Base-by-base conservation (phyloP, 169 alveolate species). In the Haemoproteus tartakovskyi region DNA sequence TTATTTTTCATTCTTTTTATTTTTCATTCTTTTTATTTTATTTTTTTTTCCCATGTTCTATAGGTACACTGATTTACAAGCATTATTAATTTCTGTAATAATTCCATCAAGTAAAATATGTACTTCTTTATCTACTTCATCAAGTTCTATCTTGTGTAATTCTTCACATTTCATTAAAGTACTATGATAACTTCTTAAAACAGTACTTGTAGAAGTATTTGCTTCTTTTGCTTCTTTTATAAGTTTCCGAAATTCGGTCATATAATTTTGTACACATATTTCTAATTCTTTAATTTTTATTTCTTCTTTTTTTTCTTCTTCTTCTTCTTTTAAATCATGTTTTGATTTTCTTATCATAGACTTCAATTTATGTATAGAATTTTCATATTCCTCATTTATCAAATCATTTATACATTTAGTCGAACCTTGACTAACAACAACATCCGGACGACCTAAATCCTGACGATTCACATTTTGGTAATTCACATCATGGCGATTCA, bases 161-260 rank as follows among this genome's bases (percentile, higher is more conserved):
- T 60, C 74, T 18, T 67, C 74, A 22, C 82, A 67, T 36, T 67
- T 67, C 18, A 54, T 37, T 19, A 67, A 37, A 30, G 60, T 40
- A 30, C 37, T 47, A 40, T 67, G 56, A 54, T 27, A 67, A 29
- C 56, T 60, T 40, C 47, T 67, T 36, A 67, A 41, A 40, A 18
- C 56, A 24, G 29, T 52, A 33, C 82, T 67, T 33, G 82, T 33
- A 4, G 60, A 57, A 14, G 74, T 27, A 14, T 47, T 67, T 57
- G 56, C 56, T 19, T 27, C 12, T 37, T 60, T 67, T n/a, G 82
- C 67, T 26, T 67, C 82, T 38, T 54, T 51, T 22, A 67, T 47
- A n/a, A 67, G 36, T 14, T 67, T 67, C 6, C 51, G 33, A 54
- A 67, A 46, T 54, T 37, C 82, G 16, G 51, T 67, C 63, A 47